Conservation (phyloP, 257 asterid species). For the Solanum pinnatisectum region DNA sequence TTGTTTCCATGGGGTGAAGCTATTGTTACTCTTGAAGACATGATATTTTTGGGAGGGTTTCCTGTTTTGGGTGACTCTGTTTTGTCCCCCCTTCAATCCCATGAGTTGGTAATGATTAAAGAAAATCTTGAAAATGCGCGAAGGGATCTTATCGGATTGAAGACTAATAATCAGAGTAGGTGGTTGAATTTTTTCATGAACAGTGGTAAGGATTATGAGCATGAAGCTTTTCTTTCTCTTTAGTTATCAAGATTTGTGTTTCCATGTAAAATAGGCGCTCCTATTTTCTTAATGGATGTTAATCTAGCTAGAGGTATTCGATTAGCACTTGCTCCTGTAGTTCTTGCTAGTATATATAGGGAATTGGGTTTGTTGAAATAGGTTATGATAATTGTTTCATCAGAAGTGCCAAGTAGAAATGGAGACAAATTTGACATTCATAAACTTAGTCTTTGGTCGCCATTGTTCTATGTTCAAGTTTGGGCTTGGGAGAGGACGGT, state of each 20-base stretch:
- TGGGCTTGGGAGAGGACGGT: slow-evolving; percentile 37
- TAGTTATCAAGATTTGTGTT: not conserved
- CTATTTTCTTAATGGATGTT: slow-evolving; percentile 8
- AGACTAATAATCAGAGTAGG: not conserved
- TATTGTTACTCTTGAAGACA: not conserved
- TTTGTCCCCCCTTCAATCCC: not conserved
- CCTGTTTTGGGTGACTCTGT: not conserved
- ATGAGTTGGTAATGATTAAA: not conserved
- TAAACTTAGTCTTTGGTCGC: slow-evolving; percentile 11
- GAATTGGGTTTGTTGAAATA: not conserved
- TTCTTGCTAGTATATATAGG: not conserved
- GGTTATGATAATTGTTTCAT: no score
- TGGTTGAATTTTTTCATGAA: not conserved
- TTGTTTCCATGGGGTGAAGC: not conserved
- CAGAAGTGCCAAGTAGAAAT: not conserved
- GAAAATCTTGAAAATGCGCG: not conserved
- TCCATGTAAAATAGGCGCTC: not conserved
- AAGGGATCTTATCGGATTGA: not conserved
- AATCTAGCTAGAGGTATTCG: slow-evolving; percentile 15
- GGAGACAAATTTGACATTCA: not conserved
- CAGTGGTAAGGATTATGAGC: not conserved
- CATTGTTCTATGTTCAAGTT: slow-evolving; percentile 18
- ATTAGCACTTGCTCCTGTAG: not conserved
- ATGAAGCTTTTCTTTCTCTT: not conserved
- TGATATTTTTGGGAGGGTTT: not conserved